phyloP scores from a whole-genome alignment of 2,329 filamentous ascomycete genomes.

The Rhinocladiella mackenziei region DNA sequence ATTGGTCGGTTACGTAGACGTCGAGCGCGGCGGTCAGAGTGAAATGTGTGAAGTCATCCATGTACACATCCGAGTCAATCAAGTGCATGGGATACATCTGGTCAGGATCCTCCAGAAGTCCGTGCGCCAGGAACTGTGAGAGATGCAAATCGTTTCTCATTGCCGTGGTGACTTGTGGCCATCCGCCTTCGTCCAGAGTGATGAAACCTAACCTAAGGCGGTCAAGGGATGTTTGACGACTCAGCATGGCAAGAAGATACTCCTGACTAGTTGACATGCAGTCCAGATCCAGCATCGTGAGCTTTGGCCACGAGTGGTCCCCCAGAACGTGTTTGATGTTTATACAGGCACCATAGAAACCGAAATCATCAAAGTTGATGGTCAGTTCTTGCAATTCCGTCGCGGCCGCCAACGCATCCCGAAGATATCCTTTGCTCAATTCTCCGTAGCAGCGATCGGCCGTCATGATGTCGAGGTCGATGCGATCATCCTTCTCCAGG shows the following conservation, averaged over 20 bases:
- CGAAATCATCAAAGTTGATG: conserved; percentile 28
- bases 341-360: conserved; percentile 17
- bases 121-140: conserved; percentile 16
- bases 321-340: conserved; percentile 18
- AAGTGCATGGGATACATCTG: conserved; percentile 24
- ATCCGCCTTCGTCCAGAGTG: conserved; percentile 18
- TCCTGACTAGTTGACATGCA: conserved; percentile 23
- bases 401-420: conserved; percentile 17
- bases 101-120: conserved; percentile 23
- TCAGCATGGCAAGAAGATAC: conserved; percentile 19
- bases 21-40: conserved; percentile 21
- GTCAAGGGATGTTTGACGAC: conserved; percentile 22
- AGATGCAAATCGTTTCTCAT: conserved; percentile 24
- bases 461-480: conserved; percentile 9
- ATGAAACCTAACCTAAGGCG: conserved; percentile 21
- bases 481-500: conserved; percentile 20
- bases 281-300: conserved; percentile 24
- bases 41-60: conserved; percentile 11
- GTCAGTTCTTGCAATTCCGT: conserved; percentile 19
- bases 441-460: conserved; percentile 19
- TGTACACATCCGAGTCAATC: conserved; percentile 19
- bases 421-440: conserved; percentile 21
- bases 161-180: conserved; percentile 16
- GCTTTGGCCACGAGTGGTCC: conserved; percentile 19
- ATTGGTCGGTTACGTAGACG: conserved; percentile 19